phyloP scores from a whole-genome alignment of 1,284 basidiomycete species.

The Ustilago xerochloae region DNA sequence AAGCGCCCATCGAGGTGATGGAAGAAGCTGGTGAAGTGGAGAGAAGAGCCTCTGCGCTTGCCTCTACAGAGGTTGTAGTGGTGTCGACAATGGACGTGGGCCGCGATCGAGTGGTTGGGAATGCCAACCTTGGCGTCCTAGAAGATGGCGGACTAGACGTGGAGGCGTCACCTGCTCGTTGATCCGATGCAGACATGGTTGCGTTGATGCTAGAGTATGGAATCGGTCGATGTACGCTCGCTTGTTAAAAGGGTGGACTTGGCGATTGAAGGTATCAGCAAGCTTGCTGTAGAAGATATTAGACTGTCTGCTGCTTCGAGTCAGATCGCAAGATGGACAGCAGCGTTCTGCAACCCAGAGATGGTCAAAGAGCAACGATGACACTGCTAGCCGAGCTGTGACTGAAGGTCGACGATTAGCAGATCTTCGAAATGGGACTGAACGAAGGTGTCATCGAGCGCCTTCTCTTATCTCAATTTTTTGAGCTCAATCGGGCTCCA shows the following conservation, averaged over 20 bases:
- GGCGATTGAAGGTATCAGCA: too few species aligned
- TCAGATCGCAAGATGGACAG: background rate
- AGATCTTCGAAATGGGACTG: too few species aligned
- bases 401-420: too few species aligned
- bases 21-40: conserved; percentile 44
- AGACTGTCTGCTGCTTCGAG: too few species aligned
- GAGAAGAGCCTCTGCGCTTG: conserved; percentile 23
- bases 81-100: conserved; percentile 47
- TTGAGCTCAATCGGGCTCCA: too few species aligned
- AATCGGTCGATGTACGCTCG: background rate
- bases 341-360: background rate
- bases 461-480: too few species aligned
- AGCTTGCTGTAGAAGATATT: too few species aligned
- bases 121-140: conserved; percentile 28
- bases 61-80: conserved; percentile 11
- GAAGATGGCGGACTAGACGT: conserved; percentile 23
- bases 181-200: conserved; percentile 21
- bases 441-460: too few species aligned
- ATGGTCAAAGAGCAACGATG: background rate
- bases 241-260: too few species aligned
- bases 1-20: conserved; percentile 23
- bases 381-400: too few species aligned
- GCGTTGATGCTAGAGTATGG: background rate
- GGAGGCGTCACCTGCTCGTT: conserved; percentile 9
- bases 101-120: conserved; percentile 32